Conservation (phyloP, 2,329 filamentous ascomycete species). For the Pseudogymnoascus sp. region DNA sequence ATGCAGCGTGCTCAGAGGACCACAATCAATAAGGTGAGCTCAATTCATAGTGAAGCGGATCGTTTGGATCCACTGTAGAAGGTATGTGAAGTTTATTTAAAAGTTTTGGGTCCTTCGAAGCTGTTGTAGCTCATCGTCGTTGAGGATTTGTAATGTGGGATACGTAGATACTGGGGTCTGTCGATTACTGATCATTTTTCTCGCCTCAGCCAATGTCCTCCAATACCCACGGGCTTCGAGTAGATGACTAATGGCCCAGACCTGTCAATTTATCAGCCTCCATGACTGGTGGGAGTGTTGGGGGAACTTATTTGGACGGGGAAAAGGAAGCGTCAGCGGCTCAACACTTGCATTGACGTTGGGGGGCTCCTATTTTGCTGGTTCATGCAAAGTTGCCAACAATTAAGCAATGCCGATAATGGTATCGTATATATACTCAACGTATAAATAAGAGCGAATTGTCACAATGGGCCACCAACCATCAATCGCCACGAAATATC, state of each 20-base stretch:
- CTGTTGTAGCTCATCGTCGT: neutral
- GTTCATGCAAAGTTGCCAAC: neutral
- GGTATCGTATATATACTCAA: neutral
- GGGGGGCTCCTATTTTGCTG: neutral
- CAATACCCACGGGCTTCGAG: neutral
- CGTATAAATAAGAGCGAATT: neutral
- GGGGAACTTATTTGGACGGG: neutral
- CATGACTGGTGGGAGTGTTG: neutral
- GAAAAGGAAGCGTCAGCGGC: neutral
- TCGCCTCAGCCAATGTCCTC: neutral
- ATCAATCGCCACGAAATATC: neutral
- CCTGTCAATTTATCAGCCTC: neutral
- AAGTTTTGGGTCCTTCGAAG: neutral
- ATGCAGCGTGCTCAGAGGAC: neutral
- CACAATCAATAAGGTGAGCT: neutral
- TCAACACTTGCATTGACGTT: neutral
- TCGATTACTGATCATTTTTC: neutral
- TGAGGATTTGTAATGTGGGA: slow-evolving; percentile 4
- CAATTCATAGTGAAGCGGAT: neutral
- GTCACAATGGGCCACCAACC: neutral
- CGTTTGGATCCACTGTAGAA: neutral
- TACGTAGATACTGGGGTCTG: neutral
- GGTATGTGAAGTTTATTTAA: neutral
- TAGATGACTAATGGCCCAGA: slow-evolving; percentile 1
- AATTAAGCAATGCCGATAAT: neutral